phyloP scores from a whole-genome alignment of 306 rosid species.

The Macrotyloma uniflorum region DNA sequence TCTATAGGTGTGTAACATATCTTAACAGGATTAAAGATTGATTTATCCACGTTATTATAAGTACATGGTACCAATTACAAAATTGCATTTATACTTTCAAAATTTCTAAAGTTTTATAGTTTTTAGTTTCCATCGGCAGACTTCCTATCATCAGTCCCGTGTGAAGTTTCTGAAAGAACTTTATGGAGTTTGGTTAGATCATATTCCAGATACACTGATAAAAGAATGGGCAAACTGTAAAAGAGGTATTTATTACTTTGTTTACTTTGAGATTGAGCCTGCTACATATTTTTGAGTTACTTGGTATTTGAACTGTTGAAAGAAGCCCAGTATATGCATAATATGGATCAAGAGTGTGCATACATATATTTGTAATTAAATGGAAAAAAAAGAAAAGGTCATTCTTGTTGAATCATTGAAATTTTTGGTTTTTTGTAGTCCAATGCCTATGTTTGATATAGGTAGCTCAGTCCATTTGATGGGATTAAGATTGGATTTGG shows the following conservation, averaged over 20 bases:
- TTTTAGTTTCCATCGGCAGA: constrained; percentile 76
- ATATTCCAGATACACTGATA: constrained; percentile 65
- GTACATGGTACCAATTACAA: constrained; percentile 1
- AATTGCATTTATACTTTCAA: constrained; percentile 35
- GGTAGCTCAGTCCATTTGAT: constrained; percentile 17
- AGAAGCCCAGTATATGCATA: constrained; percentile 11
- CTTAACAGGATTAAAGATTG: neutral
- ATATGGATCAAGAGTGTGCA: constrained; percentile 11
- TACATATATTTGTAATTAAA: neutral
- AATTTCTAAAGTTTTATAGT: constrained; percentile 75
- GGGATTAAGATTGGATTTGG: constrained; percentile 26
- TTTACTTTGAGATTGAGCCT: constrained; percentile 32
- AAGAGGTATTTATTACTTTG: constrained; percentile 52
- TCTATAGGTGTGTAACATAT: no score
- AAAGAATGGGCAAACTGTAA: constrained; percentile 71
- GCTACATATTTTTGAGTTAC: constrained; percentile 7
- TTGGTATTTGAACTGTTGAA: constrained; percentile 29
- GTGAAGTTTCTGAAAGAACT: constrained; percentile 63
- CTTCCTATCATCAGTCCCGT: constrained; percentile 63
- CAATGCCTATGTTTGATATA: constrained; percentile 4
- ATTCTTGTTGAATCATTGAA: constrained; percentile 14
- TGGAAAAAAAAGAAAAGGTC: neutral
- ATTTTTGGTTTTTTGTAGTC: constrained; percentile 20
- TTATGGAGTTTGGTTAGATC: constrained; percentile 84
- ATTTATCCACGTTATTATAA: constrained; percentile 20